Conservation (phyloP, 768 basidiomycete species). For the Coprinopsis cinerea region DNA sequence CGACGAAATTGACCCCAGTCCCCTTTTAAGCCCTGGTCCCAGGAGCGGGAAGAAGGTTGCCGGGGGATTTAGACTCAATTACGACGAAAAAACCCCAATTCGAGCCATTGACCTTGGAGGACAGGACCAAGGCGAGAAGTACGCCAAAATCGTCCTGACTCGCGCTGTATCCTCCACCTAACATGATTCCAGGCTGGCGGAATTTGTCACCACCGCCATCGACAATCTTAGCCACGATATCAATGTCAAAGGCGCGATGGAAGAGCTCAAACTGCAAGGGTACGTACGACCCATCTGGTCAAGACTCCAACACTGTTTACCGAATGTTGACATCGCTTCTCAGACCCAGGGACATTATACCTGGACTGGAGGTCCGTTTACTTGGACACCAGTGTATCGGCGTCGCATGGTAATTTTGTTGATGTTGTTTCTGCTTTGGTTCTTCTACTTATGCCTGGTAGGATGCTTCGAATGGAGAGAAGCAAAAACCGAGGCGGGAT, state of each 20-base stretch:
- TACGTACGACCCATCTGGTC: slow-evolving; percentile 20
- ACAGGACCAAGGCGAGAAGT: slow-evolving; percentile 50
- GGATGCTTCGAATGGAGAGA: slow-evolving; percentile 66
- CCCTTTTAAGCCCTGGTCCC: neutral
- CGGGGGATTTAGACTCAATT: slow-evolving; percentile 40
- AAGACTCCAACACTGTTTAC: neutral
- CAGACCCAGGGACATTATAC: slow-evolving; percentile 51
- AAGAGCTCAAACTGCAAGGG: slow-evolving; percentile 46
- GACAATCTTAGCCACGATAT: slow-evolving; percentile 51
- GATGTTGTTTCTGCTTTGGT: neutral
- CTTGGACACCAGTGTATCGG: slow-evolving; percentile 75
- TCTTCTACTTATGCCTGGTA: slow-evolving; percentile 13
- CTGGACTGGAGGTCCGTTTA: slow-evolving; percentile 64
- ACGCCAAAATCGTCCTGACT: slow-evolving; percentile 3
- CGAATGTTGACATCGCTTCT: slow-evolving; percentile 3
- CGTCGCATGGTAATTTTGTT: slow-evolving; percentile 66
- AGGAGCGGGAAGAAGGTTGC: neutral
- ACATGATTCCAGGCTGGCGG: slow-evolving; percentile 40
- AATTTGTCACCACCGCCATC: slow-evolving; percentile 56
- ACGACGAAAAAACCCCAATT: slow-evolving; percentile 44
- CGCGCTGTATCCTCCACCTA: neutral
- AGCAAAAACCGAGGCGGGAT: slow-evolving; percentile 54
- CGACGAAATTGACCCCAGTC: neutral
- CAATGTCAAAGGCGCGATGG: slow-evolving; percentile 46
- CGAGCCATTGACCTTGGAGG: slow-evolving; percentile 52